These are phyloP conservation scores for Cryphonectria japonica DNA, from an alignment of 2,329 filamentous ascomycete species.

Conservation along the genomic window DNA sequence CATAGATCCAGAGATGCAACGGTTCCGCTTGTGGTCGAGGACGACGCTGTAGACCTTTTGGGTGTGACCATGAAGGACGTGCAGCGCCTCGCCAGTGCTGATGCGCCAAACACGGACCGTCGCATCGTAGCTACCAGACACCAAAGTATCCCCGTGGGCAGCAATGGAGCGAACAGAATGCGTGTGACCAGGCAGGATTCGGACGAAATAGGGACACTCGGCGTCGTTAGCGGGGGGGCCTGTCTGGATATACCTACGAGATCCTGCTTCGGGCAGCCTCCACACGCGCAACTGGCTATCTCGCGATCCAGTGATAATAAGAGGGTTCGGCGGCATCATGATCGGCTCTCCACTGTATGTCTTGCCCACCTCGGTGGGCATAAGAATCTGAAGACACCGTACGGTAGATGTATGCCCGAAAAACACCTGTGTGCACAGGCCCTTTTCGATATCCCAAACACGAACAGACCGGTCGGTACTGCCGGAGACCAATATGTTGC, in stretches of 20 bases:
- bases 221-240: slow-evolving; percentile 72
- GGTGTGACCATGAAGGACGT: slow-evolving; percentile 82
- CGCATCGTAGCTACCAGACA: slow-evolving; percentile 95
- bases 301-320: slow-evolving; percentile 96
- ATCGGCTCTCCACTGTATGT: slow-evolving; percentile 71
- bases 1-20: slow-evolving; percentile 98
- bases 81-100: slow-evolving; percentile 86
- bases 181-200: slow-evolving; percentile 81
- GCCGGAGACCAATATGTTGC: slow-evolving; percentile 91
- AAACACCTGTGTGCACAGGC: slow-evolving; percentile 91
- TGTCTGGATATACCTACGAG: slow-evolving; percentile 77
- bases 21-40: slow-evolving; percentile 85
- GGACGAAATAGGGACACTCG: slow-evolving; percentile 94
- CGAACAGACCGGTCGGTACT: slow-evolving; percentile 97
- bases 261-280: slow-evolving; percentile 83
- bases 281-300: slow-evolving; percentile 94
- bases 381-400: slow-evolving; percentile 89
- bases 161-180: slow-evolving; percentile 97
- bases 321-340: slow-evolving; percentile 90
- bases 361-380: slow-evolving; percentile 78
- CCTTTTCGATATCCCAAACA: slow-evolving; percentile 98
- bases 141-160: slow-evolving; percentile 91
- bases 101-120: slow-evolving; percentile 97
- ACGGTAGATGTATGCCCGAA: slow-evolving; percentile 98
- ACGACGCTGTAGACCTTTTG: slow-evolving; percentile 98